Base-by-base conservation (phyloP, 192 early-diverging fungal species). In the Borealophlyctis nickersoniae region DNA sequence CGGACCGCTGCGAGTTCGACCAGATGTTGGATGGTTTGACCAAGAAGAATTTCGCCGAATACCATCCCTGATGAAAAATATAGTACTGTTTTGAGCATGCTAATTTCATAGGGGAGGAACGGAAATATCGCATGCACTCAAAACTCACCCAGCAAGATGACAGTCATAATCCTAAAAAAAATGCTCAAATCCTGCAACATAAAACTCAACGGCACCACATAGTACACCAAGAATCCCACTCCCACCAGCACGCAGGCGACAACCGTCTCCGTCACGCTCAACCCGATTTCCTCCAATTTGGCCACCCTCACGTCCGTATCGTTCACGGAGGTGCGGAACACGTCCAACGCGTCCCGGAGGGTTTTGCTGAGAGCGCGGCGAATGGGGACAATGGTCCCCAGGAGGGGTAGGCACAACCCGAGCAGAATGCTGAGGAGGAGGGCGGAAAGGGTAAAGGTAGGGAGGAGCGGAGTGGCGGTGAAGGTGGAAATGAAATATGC, bases 141-240 rank as follows among this genome's bases (percentile, higher is more conserved):
- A 4, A 54, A 52, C 60, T 26, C 48, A 72, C 70, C 67, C 30
- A 73, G 45, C 36, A 73, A 51, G 16, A 73, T 53, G 24, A 70
- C 29, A 11, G 72, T 73, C 63, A 73, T 53, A 58, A 73, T 70
- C 9, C 67, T 24, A 28, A 73, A 73, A 62, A 73, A 70, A 24
- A 73, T 32, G 5, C 27, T 30, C 29, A 56, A 22, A 55, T 73
- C 60, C 23, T 65, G 14, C 23, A 70, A 70, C 0, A 70, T 61
- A 51, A 66, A 73, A 24, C 39, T 58, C 26, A 70, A 33, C 13
- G 72, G 72, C 16, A 70, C 53, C 4, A 63, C 58, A 49, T 70
- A 73, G 57, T 73, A 73, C 1, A 73, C 72, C 39, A 68, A 26
- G 35, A 73, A 70, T 14, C 72, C 72, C n/a, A 73, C 31, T 0